These are phyloP conservation scores for Arctium minus DNA, from an alignment of 129 eudicot species.

Conservation along the genomic window DNA sequence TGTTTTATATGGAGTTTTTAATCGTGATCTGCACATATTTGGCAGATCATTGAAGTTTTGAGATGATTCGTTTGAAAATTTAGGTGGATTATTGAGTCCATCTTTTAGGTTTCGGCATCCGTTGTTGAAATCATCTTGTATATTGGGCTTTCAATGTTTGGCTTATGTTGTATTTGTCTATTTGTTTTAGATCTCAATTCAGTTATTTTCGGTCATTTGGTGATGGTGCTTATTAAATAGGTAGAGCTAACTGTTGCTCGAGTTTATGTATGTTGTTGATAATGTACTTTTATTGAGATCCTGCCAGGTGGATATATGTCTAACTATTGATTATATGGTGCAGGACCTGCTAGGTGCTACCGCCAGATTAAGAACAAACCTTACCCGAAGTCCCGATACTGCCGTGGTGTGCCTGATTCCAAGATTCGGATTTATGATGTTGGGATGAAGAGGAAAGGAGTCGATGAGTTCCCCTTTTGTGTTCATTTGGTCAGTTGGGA, in stretches of 20 bases:
- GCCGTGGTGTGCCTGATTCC: conserved; percentile 93
- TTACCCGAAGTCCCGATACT: conserved; percentile 69
- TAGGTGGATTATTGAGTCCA: neutral
- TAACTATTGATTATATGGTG: neutral
- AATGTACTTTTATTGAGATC: neutral
- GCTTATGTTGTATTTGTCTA: neutral
- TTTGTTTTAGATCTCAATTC: neutral
- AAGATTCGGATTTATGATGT: conserved; percentile 87
- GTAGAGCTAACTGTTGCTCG: neutral
- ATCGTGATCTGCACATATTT: neutral
- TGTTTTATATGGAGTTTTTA: neutral
- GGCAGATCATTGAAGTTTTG: neutral
- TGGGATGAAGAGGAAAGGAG: conserved; percentile 91
- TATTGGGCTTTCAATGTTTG: neutral
- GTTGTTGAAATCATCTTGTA: neutral
- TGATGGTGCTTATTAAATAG: neutral
- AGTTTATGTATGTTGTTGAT: neutral
- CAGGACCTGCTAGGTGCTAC: conserved; percentile 90
- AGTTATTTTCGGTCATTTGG: neutral
- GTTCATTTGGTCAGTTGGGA: conserved; percentile 91
- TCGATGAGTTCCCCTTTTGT: conserved; percentile 79
- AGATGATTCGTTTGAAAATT: neutral
- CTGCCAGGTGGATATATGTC: neutral
- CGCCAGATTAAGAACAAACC: conserved; percentile 89
- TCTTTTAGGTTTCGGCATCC: neutral